These are phyloP conservation scores for Scleromitrula shiraiana DNA, from an alignment of 2,329 filamentous ascomycete species.

Conservation along the genomic window DNA sequence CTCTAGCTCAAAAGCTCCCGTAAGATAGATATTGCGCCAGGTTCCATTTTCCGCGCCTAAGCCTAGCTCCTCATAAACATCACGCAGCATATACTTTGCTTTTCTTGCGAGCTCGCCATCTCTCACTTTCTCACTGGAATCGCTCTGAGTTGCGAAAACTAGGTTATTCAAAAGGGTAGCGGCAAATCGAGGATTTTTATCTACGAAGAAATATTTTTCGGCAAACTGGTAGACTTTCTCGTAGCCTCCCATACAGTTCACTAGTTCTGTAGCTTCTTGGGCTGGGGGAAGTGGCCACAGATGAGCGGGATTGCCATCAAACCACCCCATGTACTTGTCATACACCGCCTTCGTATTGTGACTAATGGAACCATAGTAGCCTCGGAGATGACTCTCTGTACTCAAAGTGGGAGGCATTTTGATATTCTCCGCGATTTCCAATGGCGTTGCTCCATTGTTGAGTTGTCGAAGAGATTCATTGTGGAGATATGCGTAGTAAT, in stretches of 20 bases:
- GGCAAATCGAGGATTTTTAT: conserved; percentile 33
- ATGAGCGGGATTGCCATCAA: conserved; percentile 29
- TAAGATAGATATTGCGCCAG: conserved; percentile 35
- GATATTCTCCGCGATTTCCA: conserved; percentile 35
- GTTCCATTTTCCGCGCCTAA: conserved; percentile 34
- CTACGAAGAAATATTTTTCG: conserved; percentile 21
- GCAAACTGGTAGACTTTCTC: conserved; percentile 29
- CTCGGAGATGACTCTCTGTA: conserved; percentile 28
- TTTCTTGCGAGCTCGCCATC: not conserved
- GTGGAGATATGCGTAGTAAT: conserved; percentile 34
- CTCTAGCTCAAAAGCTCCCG: not conserved
- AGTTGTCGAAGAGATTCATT: conserved; percentile 35
- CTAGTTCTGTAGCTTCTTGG: conserved; percentile 31
- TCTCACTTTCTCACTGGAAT: conserved; percentile 15
- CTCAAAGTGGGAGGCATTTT: conserved; percentile 29
- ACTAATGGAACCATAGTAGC: conserved; percentile 33
- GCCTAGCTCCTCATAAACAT: conserved; percentile 30
- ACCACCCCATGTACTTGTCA: conserved; percentile 27
- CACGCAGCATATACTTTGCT: conserved; percentile 21
- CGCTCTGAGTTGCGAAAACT: conserved; percentile 24
- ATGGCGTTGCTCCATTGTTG: conserved; percentile 31
- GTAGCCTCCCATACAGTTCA: conserved; percentile 32
- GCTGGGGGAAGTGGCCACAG: conserved; percentile 32
- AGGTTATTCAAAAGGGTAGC: conserved; percentile 33
- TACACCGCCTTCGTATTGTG: conserved; percentile 36